Base-by-base conservation (phyloP, 2,329 filamentous ascomycete genomes). In the Fusarium sp. region DNA sequence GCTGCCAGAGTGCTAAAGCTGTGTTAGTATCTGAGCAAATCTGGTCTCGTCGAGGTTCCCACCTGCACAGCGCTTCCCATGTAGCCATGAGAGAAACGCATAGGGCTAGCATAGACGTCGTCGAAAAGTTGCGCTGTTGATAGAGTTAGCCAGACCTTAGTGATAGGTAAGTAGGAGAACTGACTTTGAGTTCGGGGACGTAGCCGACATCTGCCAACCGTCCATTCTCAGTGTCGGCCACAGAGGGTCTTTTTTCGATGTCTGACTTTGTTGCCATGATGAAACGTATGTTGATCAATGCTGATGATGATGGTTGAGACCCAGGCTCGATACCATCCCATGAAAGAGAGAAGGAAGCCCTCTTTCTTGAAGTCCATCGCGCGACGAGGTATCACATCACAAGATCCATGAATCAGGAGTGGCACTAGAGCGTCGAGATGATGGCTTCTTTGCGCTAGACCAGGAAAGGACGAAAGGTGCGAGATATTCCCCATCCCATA, bases 51-150 rank as follows among this genome's bases (percentile, higher is more conserved):
- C 8, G 2, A 16, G 6, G 5, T 6, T 11, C 45, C 7, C 45
- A 73, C 73, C 72, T 76, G 35, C 68, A 76, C 4, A 76, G 7
- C 9, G 74, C 74, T 62, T 76, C 73, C 73, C 74, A 76, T 18
- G 73, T 75, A 1, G 73, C 65, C 73, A 76, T 76, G 11, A 73
- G 22, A 5, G 59, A 69, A 0, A 73, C 70, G 2, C 64, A 69
- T 3, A 65, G 36, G 1, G 69, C 62, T 3, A 76, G 9, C 73
- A 76, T 74, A 1, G 74, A 66, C 10, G 42, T 42, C 0, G 65
- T 35, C 2, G 73, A 76, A 10, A 75, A 75, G 29, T 71, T 74
- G 33, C 72, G 69, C 64, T 74, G 4, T 54, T 29, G 20, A 27
- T 18, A 11, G 14, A 10, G n/a, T 47, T 20, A 40, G 36, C 16